A percentile compares a stretch with the other conserved stretches of the same genome.
phyloP scores from a whole-genome alignment of 2,329 filamentous ascomycete genomes.

The Pseudocercospora musae region DNA sequence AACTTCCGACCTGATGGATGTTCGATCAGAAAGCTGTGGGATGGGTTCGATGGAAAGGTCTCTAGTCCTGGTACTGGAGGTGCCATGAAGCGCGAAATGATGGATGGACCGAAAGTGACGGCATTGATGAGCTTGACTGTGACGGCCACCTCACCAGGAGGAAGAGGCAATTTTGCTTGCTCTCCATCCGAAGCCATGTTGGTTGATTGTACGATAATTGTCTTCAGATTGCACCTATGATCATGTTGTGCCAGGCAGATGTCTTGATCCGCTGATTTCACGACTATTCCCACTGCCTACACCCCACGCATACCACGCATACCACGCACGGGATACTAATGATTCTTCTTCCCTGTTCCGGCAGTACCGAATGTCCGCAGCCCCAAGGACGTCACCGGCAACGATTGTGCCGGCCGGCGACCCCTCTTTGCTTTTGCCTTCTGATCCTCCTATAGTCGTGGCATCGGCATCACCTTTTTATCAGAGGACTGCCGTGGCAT shows the following conservation, averaged over 20 bases:
- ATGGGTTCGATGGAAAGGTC: not conserved
- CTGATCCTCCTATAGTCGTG: not conserved
- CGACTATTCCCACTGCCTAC: too few relatives aligned
- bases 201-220: not conserved
- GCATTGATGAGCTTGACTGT: conserved; percentile 6
- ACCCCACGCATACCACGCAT: too few relatives aligned
- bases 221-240: not conserved
- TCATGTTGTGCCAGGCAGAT: not conserved
- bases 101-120: conserved; percentile 1
- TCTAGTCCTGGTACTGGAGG: conserved; percentile 3
- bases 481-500: not conserved
- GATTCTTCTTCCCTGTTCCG: not conserved
- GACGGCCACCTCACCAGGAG: not conserved
- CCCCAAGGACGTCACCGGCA: not conserved
- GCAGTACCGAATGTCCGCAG: not conserved
- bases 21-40: not conserved
- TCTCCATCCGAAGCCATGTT: not conserved
- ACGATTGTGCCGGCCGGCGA: not conserved
- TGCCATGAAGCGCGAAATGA: conserved; percentile 2
- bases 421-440: not conserved
- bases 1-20: not conserved
- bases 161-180: not conserved
- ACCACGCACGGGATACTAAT: too few relatives aligned
- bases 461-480: conserved; percentile 1
- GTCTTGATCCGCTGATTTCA: not conserved